These are phyloP conservation scores for Rosa chinensis DNA, from an alignment of 306 rosid species.

Conservation along the genomic window DNA sequence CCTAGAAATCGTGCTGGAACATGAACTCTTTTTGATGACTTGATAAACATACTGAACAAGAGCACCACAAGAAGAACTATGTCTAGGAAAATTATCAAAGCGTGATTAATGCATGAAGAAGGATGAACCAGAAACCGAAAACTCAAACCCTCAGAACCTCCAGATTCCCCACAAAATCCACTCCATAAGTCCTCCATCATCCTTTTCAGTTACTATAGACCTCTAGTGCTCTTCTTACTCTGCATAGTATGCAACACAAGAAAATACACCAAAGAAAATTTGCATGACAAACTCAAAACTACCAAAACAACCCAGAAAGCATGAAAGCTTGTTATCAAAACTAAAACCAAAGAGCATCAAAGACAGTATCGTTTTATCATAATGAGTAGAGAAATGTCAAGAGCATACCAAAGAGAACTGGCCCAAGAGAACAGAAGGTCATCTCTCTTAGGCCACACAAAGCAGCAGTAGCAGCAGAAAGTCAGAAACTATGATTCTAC, in stretches of 20 bases:
- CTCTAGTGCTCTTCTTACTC: constrained; percentile 8
- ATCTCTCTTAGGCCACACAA: neutral
- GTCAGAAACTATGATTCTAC: neutral
- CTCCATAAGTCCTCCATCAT: constrained; percentile 53
- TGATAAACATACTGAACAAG: constrained; percentile 41
- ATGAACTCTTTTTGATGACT: constrained; percentile 36
- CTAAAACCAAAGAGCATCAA: neutral
- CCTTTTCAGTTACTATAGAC: neutral
- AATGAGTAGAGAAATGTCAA: neutral
- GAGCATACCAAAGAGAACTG: neutral
- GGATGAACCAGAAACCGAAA: constrained; percentile 43
- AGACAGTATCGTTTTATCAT: neutral
- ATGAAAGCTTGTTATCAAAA: neutral
- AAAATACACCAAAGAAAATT: neutral
- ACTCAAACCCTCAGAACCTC: constrained; percentile 15
- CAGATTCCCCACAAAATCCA: constrained; percentile 58
- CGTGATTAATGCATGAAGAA: constrained; percentile 57
- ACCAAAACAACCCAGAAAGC: neutral
- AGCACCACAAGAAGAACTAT: constrained; percentile 52
- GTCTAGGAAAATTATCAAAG: constrained; percentile 47
- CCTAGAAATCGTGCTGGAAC: constrained; percentile 30
- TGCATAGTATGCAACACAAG: constrained; percentile 13
- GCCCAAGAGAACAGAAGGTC: neutral
- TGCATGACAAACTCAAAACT: neutral
- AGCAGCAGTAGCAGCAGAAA: neutral